A percentile compares a stretch with the other conserved stretches of the same genome.
phyloP scores from a whole-genome alignment of 257 asterid species.

The Primulina huaijiensis region DNA sequence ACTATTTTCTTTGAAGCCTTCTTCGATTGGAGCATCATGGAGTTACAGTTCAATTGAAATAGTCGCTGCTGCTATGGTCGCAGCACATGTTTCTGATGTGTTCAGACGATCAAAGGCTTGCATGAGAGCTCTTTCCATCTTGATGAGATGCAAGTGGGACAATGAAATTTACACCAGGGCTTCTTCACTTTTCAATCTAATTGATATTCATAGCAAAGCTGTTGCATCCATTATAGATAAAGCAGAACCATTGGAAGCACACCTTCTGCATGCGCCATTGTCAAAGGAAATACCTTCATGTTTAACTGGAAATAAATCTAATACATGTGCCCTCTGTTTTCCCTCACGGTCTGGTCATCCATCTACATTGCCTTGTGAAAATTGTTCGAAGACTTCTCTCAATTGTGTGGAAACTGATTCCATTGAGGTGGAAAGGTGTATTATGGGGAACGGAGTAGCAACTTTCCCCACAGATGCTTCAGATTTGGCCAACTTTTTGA shows the following conservation, averaged over 20 bases:
- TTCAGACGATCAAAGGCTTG: conserved; percentile 95
- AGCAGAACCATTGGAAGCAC: conserved; percentile 96
- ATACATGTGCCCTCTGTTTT: conserved; percentile 46
- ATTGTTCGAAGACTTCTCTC: conserved; percentile 37
- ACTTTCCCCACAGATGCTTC: conserved; percentile 80
- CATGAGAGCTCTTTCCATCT: conserved; percentile 80
- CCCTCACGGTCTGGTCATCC: conserved; percentile 49
- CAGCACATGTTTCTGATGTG: conserved; percentile 95
- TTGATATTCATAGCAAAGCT: conserved; percentile 86
- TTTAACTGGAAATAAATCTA: conserved; percentile 54
- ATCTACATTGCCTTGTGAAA: conserved; percentile 39
- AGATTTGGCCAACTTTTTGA: conserved; percentile 88
- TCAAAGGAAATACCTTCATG: conserved; percentile 43
- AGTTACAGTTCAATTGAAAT: conserved; percentile 91
- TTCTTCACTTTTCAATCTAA: conserved; percentile 85
- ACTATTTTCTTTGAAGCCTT: conserved; percentile 92
- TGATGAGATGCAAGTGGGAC: conserved; percentile 92
- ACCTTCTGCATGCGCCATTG: conserved; percentile 56
- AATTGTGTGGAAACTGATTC: conserved; percentile 37
- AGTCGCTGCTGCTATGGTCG: conserved; percentile 99
- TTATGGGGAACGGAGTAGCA: conserved; percentile 54
- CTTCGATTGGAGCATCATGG: conserved; percentile 89
- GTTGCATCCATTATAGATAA: conserved; percentile 87
- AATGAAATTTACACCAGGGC: conserved; percentile 77
- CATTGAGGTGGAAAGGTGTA: conserved; percentile 37